These are phyloP conservation scores for Chlamydomonas eustigma DNA, from an alignment of 139 green algal species.

Conservation along the genomic window DNA sequence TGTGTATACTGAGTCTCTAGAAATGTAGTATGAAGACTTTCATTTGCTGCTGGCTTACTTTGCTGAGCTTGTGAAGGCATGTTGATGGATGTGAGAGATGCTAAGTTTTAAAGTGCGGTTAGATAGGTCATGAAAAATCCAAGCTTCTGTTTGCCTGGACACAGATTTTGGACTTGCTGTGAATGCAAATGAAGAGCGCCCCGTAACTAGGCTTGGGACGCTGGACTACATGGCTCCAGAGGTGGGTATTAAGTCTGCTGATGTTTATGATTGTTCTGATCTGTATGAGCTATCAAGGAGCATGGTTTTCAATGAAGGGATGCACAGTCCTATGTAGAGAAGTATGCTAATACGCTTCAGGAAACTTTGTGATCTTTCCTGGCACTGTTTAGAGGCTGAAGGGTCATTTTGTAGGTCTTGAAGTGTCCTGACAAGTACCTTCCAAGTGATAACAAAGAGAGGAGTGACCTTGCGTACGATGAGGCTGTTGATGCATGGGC, in stretches of 20 bases:
- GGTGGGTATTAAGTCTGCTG: too few relatives aligned
- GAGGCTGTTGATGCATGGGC: constrained; percentile 69
- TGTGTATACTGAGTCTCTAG: too few relatives aligned
- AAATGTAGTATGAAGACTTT: too few relatives aligned
- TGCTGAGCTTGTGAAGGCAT: not conserved
- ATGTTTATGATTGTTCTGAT: not conserved
- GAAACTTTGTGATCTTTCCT: too few relatives aligned
- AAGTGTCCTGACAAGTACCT: constrained; percentile 7
- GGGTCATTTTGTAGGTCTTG: constrained; percentile 1
- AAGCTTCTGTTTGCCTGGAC: not conserved
- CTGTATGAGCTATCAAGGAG: not conserved
- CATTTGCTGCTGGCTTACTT: too few relatives aligned
- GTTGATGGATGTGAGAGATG: not conserved
- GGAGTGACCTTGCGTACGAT: constrained; percentile 39
- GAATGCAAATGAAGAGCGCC: constrained; percentile 39
- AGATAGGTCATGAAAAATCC: too few relatives aligned
- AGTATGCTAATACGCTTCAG: too few relatives aligned
- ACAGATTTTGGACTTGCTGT: constrained; percentile 65
- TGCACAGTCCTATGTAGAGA: not conserved
- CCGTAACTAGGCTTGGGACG: constrained; percentile 49
- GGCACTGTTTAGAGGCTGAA: too few relatives aligned
- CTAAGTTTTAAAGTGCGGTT: too few relatives aligned
- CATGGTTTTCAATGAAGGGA: not conserved
- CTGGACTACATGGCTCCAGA: constrained; percentile 62
- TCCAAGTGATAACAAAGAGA: constrained; percentile 11